These are phyloP conservation scores for Flaveria bidentis DNA, from an alignment of 129 eudicot genomes.

Conservation along the genomic window DNA sequence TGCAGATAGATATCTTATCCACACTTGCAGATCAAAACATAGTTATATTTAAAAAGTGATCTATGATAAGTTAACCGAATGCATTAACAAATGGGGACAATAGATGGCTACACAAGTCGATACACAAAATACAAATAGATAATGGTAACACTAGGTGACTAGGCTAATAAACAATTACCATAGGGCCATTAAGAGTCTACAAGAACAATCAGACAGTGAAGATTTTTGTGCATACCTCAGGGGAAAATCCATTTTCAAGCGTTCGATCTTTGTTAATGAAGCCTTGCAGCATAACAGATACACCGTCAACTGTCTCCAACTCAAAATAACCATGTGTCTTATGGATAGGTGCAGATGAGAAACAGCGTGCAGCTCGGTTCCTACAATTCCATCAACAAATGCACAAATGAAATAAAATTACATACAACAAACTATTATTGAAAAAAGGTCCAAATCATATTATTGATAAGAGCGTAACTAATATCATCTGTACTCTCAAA, in stretches of 20 bases:
- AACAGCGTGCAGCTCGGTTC: slow-evolving; percentile 41
- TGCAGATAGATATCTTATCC: not conserved
- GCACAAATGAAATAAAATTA: not conserved
- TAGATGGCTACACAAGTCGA: not conserved
- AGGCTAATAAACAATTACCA: too few species aligned
- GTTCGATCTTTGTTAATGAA: slow-evolving; percentile 55
- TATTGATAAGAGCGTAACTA: not conserved
- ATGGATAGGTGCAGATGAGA: slow-evolving; percentile 64
- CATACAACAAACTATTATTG: too few species aligned
- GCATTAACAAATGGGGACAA: not conserved
- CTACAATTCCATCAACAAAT: slow-evolving; percentile 34
- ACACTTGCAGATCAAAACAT: not conserved
- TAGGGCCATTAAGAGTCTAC: not conserved
- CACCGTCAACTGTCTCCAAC: slow-evolving; percentile 69
- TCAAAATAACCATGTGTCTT: slow-evolving; percentile 43
- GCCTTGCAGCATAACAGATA: slow-evolving; percentile 48
- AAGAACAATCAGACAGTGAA: not conserved
- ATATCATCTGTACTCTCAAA: not conserved
- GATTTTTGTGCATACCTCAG: slow-evolving; percentile 42
- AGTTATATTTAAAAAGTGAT: not conserved
- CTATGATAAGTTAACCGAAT: slow-evolving; percentile 6
- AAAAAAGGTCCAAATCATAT: not conserved
- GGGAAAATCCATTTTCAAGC: slow-evolving; percentile 57
- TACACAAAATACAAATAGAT: too few species aligned
- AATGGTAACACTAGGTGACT: too few species aligned